phyloP scores from a whole-genome alignment of 179 eudicot species.

The Beta lomatogona region DNA sequence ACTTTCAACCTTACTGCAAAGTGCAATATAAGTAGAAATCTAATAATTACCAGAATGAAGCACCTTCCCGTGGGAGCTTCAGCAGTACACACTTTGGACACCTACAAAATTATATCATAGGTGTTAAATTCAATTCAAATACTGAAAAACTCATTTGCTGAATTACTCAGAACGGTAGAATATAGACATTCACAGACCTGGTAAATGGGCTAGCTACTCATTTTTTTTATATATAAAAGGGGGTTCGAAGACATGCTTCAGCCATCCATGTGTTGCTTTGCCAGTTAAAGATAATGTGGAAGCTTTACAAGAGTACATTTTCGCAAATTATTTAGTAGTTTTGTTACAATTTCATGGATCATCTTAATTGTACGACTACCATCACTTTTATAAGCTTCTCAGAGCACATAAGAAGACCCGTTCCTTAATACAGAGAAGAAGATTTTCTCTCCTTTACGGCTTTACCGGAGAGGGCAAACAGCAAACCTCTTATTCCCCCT shows the following conservation, averaged over 20 bases:
- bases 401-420: not conserved
- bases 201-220: not conserved
- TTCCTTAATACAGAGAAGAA: not conserved
- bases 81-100: slow-evolving; percentile 91
- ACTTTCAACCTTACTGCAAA: slow-evolving; percentile 2
- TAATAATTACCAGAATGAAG: slow-evolving; percentile 77
- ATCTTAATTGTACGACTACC: not conserved
- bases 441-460: no score
- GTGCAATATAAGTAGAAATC: not conserved
- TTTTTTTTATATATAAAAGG: not conserved
- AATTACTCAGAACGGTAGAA: slow-evolving; percentile 5
- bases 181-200: not conserved
- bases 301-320: not conserved
- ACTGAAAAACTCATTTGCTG: not conserved
- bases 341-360: not conserved
- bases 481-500: no score
- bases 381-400: not conserved
- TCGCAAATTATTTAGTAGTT: no score
- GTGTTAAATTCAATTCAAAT: not conserved
- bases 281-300: not conserved
- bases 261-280: not conserved
- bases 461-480: no score
- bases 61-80: slow-evolving; percentile 89
- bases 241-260: not conserved
- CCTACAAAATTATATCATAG: slow-evolving; percentile 46